A percentile compares a stretch with the other conserved stretches of the same genome.
Conservation (phyloP, 2,329 filamentous ascomycete species). For the Trichoderma citrinoviride region DNA sequence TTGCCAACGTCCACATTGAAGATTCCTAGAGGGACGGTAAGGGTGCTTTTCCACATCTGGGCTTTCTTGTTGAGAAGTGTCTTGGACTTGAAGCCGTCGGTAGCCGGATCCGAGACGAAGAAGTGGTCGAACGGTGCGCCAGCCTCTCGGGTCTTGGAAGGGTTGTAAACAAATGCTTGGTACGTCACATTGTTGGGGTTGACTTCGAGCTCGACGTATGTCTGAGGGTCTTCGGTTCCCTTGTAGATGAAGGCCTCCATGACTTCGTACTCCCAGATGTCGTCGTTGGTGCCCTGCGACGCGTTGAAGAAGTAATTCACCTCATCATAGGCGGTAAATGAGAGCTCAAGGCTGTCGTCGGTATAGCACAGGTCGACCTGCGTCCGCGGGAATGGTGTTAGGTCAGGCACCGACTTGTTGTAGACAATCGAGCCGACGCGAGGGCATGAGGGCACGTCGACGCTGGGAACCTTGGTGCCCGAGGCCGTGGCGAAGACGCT, state of each 20-base stretch:
- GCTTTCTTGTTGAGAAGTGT: conserved; percentile 40
- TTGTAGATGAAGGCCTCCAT: conserved; percentile 50
- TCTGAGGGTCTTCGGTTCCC: conserved; percentile 46
- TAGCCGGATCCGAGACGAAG: conserved; percentile 40
- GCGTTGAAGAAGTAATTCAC: conserved; percentile 47
- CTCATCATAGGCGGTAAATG: conserved; percentile 47
- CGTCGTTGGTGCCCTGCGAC: conserved; percentile 43
- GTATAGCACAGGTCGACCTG: conserved; percentile 49
- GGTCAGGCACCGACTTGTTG: conserved; percentile 43
- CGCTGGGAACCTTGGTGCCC: conserved; percentile 26
- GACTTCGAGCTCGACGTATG: conserved; percentile 52
- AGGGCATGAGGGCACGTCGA: conserved; percentile 43
- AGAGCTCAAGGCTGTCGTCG: conserved; percentile 39
- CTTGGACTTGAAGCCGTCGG: conserved; percentile 41
- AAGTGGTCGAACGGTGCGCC: conserved; percentile 45
- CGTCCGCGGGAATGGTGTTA: conserved; percentile 42
- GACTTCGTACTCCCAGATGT: conserved; percentile 50
- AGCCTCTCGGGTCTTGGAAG: conserved; percentile 42
- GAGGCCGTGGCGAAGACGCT: conserved; percentile 14
- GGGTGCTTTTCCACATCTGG: conserved; percentile 42
- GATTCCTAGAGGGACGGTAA: conserved; percentile 45
- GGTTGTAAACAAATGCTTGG: conserved; percentile 52
- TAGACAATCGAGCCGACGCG: conserved; percentile 38
- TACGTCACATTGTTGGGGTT: conserved; percentile 51
- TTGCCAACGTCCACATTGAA: conserved; percentile 48